Percentiles rank a stretch among this genome's conserved stretches.
phyloP scores from a whole-genome alignment of 1,284 basidiomycete species.

The Taiwanofungus camphoratus region DNA sequence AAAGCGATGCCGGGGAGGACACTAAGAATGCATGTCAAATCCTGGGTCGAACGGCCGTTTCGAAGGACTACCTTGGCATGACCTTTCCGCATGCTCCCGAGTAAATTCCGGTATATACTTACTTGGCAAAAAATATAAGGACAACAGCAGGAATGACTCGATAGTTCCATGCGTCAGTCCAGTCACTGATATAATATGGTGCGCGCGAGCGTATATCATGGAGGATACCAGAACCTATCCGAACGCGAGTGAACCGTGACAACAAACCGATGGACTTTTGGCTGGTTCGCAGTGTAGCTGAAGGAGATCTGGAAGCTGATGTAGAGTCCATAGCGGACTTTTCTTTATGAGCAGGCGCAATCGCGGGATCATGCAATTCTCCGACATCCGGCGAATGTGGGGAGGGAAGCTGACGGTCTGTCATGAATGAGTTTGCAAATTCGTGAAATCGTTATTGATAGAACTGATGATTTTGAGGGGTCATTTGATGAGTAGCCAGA shows the following conservation, averaged over 20 bases:
- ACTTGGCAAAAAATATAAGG: constrained; percentile 80
- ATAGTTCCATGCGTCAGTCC: constrained; percentile 88
- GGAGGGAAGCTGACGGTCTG: no score
- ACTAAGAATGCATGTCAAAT: constrained; percentile 28
- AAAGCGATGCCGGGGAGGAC: constrained; percentile 91
- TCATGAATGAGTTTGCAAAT: no score
- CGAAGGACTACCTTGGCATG: constrained; percentile 2
- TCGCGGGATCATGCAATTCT: no score
- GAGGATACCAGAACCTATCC: constrained; percentile 67
- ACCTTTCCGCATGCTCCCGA: background rate
- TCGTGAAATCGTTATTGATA: no score
- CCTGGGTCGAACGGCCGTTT: background rate
- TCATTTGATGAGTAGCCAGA: no score
- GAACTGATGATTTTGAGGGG: no score
- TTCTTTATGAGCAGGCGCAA: no score
- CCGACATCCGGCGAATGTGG: no score
- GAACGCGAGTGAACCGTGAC: constrained; percentile 14
- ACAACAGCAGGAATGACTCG: constrained; percentile 72
- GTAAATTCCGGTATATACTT: constrained; percentile 22
- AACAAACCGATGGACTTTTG: constrained; percentile 7
- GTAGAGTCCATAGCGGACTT: no score
- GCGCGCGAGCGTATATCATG: constrained; percentile 71
- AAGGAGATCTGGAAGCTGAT: constrained; percentile 15
- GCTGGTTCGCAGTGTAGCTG: constrained; percentile 17
- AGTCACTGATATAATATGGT: constrained; percentile 83